Percentiles rank a stretch among this genome's conserved stretches.
Evolutionary conservation across 148 eudicot genomes (phyloP).

Genomic region (Mesembryanthemum crystallinum): DNA sequence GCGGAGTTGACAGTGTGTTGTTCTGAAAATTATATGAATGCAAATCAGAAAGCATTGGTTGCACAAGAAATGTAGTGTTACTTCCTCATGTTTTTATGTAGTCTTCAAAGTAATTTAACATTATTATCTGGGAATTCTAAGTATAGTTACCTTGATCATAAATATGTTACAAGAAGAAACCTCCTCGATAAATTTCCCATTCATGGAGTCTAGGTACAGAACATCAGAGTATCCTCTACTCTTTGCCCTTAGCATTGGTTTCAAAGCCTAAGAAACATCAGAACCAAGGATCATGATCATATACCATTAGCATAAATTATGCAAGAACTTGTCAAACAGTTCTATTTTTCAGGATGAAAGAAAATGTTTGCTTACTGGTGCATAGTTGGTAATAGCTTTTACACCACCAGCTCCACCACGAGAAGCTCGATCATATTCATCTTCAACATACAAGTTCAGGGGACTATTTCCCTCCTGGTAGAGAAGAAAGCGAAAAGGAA

Average conservation of each 20-base stretch:
- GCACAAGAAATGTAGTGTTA: background rate
- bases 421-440: conserved; percentile 75
- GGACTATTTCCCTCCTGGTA: conserved; percentile 69
- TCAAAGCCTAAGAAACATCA: conserved; percentile 41
- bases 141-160: conserved; percentile 55
- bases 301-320: no score
- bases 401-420: conserved; percentile 97
- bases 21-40: conserved; percentile 35
- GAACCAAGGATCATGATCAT: no score
- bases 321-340: no score
- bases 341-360: no score
- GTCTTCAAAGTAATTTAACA: background rate
- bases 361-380: conserved; percentile 52
- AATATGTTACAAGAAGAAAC: conserved; percentile 73
- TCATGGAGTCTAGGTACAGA: conserved; percentile 67
- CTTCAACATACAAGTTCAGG: conserved; percentile 70
- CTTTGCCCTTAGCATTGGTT: conserved; percentile 57
- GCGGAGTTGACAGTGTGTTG: conserved; percentile 58
- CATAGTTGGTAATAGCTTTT: conserved; percentile 80
- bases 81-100: background rate
- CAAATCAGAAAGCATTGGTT: background rate
- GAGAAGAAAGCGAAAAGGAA: background rate
- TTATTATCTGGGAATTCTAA: background rate
- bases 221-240: conserved; percentile 80
- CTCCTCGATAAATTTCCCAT: conserved; percentile 67